Evolutionary conservation across 176 grass and related monocot genomes (phyloP).

Genomic region (Otatea glauca): DNA sequence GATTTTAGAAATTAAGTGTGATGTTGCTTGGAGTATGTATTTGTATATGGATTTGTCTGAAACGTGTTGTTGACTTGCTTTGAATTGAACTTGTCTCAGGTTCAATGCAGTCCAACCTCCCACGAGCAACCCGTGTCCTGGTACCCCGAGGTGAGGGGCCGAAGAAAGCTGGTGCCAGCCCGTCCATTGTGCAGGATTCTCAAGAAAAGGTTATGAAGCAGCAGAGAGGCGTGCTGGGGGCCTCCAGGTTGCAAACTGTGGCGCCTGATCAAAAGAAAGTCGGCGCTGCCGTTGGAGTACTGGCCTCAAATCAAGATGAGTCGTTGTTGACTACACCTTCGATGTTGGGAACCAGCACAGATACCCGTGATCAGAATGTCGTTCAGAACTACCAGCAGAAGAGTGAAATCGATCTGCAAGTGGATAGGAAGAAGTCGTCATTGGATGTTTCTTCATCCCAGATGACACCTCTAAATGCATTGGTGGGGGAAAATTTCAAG

Average conservation of each 20-base stretch:
- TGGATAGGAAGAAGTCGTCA: conserved; percentile 50
- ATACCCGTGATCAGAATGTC: conserved; percentile 36
- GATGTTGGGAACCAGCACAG: conserved; percentile 41
- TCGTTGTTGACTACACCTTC: conserved; percentile 50
- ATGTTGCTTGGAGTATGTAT: conserved; percentile 13
- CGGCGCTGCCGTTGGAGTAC: not conserved
- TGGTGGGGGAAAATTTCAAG: conserved; percentile 42
- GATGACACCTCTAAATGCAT: conserved; percentile 38
- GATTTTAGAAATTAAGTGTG: conserved; percentile 19
- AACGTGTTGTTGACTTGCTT: conserved; percentile 17
- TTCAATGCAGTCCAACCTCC: conserved; percentile 58
- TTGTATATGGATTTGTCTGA: conserved; percentile 29
- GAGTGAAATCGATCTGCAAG: conserved; percentile 33
- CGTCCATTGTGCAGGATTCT: conserved; percentile 37
- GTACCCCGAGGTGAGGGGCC: conserved; percentile 44
- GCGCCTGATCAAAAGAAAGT: conserved; percentile 46
- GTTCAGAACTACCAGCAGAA: conserved; percentile 43
- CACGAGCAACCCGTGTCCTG: conserved; percentile 63
- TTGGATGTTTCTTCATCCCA: conserved; percentile 52
- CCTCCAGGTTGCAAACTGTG: conserved; percentile 42
- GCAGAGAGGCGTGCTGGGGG: conserved; percentile 34
- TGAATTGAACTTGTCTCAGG: conserved; percentile 50
- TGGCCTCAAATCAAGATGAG: conserved; percentile 42
- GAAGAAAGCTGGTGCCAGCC: conserved; percentile 37
- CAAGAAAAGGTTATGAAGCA: conserved; percentile 38